These are phyloP conservation scores for Trichocladium antarcticum DNA, from an alignment of 495 filamentous ascomycete species.

Conservation along the genomic window DNA sequence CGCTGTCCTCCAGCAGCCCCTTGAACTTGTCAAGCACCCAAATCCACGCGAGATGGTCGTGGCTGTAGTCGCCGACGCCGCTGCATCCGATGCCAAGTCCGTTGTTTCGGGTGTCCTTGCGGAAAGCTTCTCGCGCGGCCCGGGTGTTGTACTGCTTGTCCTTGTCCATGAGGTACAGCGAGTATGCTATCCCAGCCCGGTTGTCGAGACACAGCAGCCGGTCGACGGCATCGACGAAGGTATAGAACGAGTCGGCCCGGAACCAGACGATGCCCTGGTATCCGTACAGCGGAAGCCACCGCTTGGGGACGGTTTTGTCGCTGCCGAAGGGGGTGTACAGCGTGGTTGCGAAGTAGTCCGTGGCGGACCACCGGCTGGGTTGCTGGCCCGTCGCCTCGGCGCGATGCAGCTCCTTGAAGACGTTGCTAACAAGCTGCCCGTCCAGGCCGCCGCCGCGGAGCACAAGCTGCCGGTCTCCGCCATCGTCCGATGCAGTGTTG, in stretches of 20 bases:
- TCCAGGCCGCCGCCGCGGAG: slow-evolving; percentile 4
- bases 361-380: neutral
- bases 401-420: neutral
- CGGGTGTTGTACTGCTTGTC: slow-evolving; percentile 3
- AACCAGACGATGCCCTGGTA: slow-evolving; percentile 24
- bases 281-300: slow-evolving; percentile 17
- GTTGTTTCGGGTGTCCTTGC: neutral
- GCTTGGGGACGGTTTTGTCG: no score
- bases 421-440: neutral
- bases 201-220: slow-evolving; percentile 20
- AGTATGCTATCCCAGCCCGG: slow-evolving; percentile 17
- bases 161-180: slow-evolving; percentile 15
- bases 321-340: neutral
- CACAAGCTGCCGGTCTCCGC: neutral
- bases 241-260: slow-evolving; percentile 8
- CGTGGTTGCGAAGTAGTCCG: neutral
- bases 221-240: slow-evolving; percentile 25
- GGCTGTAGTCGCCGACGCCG: slow-evolving; percentile 14
- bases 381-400: neutral
- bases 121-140: neutral
- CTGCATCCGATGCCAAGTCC: neutral
- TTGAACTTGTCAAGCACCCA: slow-evolving; percentile 4
- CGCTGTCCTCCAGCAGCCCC: neutral
- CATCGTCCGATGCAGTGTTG: neutral
- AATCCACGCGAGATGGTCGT: slow-evolving; percentile 6